Conservation (phyloP, 2,329 filamentous ascomycete species). For the Penicillium sp. region DNA sequence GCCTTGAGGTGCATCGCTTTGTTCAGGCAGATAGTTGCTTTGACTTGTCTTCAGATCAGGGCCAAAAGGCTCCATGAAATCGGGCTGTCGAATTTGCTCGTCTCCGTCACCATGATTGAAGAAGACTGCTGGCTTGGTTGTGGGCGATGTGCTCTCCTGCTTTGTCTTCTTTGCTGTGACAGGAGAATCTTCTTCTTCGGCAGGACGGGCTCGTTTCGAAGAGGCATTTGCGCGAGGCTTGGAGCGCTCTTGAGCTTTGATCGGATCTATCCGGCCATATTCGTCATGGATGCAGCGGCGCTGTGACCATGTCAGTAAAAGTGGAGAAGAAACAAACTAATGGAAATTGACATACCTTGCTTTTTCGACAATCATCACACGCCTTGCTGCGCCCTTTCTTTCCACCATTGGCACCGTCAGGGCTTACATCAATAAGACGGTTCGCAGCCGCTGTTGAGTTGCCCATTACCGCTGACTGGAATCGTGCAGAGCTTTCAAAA, state of each 20-base stretch:
- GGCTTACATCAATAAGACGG: slow-evolving; percentile 33
- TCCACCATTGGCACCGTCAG: slow-evolving; percentile 42
- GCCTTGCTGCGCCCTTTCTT: slow-evolving; percentile 65
- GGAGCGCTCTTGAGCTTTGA: slow-evolving; percentile 64
- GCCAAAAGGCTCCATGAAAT: slow-evolving; percentile 15
- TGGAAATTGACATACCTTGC: slow-evolving; percentile 56
- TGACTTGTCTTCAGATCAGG: slow-evolving; percentile 11
- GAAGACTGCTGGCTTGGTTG: slow-evolving; percentile 22
- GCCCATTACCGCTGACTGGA: slow-evolving; percentile 28
- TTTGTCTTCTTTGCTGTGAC: slow-evolving; percentile 36
- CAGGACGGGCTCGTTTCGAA: slow-evolving; percentile 55
- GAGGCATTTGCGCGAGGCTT: slow-evolving; percentile 60
- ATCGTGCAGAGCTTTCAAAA: slow-evolving; percentile 31
- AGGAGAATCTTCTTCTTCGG: slow-evolving; percentile 40
- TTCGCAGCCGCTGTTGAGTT: slow-evolving; percentile 29
- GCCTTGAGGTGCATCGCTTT: slow-evolving; percentile 19
- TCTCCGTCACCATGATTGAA: slow-evolving; percentile 22
- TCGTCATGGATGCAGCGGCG: slow-evolving; percentile 69
- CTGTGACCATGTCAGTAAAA: slow-evolving; percentile 41
- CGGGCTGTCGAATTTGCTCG: slow-evolving; percentile 14
- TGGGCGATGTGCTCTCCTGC: slow-evolving; percentile 35
- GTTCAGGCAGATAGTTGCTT: slow-evolving; percentile 14
- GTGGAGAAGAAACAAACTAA: slow-evolving; percentile 1
- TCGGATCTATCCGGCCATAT: slow-evolving; percentile 63
- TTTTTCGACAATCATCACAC: slow-evolving; percentile 67